Evolutionary conservation across 371 early-diverging fungal genomes (phyloP).

Genomic region (Entomophthora muscae): DNA sequence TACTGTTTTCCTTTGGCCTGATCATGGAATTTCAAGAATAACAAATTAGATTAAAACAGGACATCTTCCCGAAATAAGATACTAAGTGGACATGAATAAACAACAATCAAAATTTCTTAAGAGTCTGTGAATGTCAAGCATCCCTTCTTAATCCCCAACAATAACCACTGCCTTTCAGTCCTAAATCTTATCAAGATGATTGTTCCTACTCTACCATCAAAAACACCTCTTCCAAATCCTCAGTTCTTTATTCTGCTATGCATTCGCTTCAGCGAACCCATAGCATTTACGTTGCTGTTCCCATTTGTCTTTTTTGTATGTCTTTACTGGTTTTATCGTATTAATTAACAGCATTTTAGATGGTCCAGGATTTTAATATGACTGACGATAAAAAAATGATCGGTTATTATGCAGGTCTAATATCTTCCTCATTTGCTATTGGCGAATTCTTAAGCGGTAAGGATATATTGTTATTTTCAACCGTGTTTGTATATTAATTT

Average conservation of each 20-base stretch:
- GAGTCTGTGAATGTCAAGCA: too few species aligned
- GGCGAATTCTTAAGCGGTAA: constrained; percentile 37
- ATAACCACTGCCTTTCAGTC: too few species aligned
- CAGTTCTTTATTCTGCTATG: too few species aligned
- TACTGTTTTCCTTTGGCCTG: too few species aligned
- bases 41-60: too few species aligned
- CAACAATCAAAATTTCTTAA: too few species aligned
- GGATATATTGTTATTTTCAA: constrained; percentile 1
- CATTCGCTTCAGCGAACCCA: constrained; percentile 21
- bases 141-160: too few species aligned
- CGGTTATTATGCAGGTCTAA: constrained; percentile 36
- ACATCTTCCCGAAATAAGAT: too few species aligned
- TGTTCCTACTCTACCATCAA: constrained; percentile 29
- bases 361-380: constrained; percentile 11
- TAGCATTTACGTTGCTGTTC: constrained; percentile 32
- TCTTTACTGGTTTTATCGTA: constrained; percentile 8
- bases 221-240: too few species aligned
- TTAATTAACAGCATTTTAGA: neutral
- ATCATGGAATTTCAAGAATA: too few species aligned
- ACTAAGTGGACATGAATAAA: too few species aligned
- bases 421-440: constrained; percentile 39
- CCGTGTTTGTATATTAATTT: neutral
- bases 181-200: too few species aligned
- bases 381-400: constrained; percentile 10
- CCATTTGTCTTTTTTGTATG: constrained; percentile 40